Evolutionary conservation across 2,329 filamentous ascomycete genomes (phyloP).

Genomic region (Bimuria novae-zelandiae): DNA sequence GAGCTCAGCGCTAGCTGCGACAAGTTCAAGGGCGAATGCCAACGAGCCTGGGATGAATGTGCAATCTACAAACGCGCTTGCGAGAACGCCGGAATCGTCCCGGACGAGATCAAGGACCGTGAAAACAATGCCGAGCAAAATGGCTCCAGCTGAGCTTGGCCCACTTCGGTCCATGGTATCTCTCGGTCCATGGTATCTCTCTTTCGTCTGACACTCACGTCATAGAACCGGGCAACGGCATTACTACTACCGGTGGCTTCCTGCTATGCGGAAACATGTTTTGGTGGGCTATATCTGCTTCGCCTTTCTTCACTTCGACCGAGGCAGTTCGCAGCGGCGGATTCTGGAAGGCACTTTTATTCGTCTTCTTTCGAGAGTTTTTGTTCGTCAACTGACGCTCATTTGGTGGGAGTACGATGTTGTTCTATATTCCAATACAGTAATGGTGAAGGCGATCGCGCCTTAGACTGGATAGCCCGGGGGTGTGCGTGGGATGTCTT

Average conservation of each 20-base stretch:
- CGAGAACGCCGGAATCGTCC: constrained; percentile 46
- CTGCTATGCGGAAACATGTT: constrained; percentile 10
- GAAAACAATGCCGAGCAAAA: constrained; percentile 45
- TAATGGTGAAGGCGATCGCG: not conserved
- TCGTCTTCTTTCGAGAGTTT: no score
- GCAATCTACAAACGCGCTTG: constrained; percentile 72
- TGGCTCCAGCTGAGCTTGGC: constrained; percentile 33
- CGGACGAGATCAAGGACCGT: constrained; percentile 47
- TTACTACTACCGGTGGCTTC: constrained; percentile 7
- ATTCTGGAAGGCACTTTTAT: not conserved
- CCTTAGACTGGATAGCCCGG: constrained; percentile 2
- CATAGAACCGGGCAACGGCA: constrained; percentile 9
- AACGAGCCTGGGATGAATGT: constrained; percentile 75
- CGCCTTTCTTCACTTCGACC: not conserved
- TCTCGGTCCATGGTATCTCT: not conserved
- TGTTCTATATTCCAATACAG: not conserved
- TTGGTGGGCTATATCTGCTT: constrained; percentile 1
- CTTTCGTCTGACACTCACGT: no score
- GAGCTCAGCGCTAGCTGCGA: constrained; percentile 88
- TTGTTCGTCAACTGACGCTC: constrained; percentile 1
- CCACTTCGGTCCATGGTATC: not conserved
- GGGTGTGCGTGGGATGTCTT: constrained; percentile 15
- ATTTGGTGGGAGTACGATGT: constrained; percentile 4
- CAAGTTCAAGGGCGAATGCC: constrained; percentile 80
- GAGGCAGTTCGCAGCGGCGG: not conserved